A percentile compares a stretch with the other conserved stretches of the same genome.
These are phyloP conservation scores for Clavispora asparagi DNA, from an alignment of 805 yeast species.

Conservation along the genomic window DNA sequence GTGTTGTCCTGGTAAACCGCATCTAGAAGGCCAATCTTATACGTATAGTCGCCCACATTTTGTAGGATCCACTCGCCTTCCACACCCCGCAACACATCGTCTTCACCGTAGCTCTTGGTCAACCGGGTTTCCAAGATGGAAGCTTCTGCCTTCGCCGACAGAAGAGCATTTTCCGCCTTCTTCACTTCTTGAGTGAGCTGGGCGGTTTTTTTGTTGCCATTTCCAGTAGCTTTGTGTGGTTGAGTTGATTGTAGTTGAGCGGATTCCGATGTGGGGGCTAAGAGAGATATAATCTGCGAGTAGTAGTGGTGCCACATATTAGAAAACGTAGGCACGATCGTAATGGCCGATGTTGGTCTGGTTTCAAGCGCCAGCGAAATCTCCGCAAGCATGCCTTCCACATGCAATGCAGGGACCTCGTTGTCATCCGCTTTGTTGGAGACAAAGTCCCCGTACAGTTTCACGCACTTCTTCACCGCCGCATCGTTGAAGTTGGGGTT, in stretches of 20 bases:
- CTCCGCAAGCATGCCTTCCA: neutral
- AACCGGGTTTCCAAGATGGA: constrained; percentile 18
- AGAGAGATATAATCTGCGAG: neutral
- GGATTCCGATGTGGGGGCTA: neutral
- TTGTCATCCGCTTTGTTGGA: constrained; percentile 29
- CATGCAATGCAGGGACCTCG: neutral
- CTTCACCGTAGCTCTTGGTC: constrained; percentile 46
- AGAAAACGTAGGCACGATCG: constrained; percentile 15
- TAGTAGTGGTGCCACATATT: constrained; percentile 23
- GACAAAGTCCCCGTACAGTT: constrained; percentile 44
- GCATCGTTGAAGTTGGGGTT: constrained; percentile 83
- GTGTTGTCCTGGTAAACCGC: constrained; percentile 45
- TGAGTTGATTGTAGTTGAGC: neutral
- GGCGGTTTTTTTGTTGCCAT: neutral
- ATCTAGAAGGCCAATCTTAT: constrained; percentile 56
- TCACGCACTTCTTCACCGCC: constrained; percentile 73
- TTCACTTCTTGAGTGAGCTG: constrained; percentile 7
- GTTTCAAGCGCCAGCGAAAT: neutral
- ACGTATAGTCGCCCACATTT: constrained; percentile 65
- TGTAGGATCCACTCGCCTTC: constrained; percentile 42
- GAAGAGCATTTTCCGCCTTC: constrained; percentile 13
- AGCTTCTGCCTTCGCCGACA: constrained; percentile 11
- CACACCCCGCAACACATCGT: constrained; percentile 59
- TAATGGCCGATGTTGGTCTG: neutral
- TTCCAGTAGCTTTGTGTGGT: neutral